phyloP scores from a whole-genome alignment of 2,329 filamentous ascomycete genomes.

The Parastagonospora nodorum region DNA sequence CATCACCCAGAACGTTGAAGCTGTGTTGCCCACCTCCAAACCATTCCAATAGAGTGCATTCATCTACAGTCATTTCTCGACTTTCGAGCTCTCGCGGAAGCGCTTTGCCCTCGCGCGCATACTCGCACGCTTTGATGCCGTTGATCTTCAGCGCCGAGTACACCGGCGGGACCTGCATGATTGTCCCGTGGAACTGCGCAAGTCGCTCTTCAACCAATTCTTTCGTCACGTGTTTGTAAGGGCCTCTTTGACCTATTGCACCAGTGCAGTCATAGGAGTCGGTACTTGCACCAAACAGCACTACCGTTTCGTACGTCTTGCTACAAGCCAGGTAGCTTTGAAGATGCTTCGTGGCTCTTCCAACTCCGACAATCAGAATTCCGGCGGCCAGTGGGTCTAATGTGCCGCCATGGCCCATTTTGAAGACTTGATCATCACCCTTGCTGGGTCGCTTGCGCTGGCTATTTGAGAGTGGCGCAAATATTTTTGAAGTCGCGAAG shows the following conservation, averaged over 20 bases:
- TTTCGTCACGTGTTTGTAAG: constrained; percentile 20
- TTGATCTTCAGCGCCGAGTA: constrained; percentile 40
- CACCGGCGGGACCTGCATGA: constrained; percentile 32
- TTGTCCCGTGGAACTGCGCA: constrained; percentile 23
- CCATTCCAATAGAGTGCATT: constrained; percentile 36
- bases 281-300: constrained; percentile 37
- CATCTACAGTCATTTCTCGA: constrained; percentile 34
- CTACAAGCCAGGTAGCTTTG: constrained; percentile 30
- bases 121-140: constrained; percentile 37
- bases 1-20: constrained; percentile 15
- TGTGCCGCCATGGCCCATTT: constrained; percentile 38
- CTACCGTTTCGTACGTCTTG: constrained; percentile 36
- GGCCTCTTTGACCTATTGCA: constrained; percentile 12
- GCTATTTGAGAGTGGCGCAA: constrained; percentile 16
- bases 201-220: constrained; percentile 25
- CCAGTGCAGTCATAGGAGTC: constrained; percentile 38
- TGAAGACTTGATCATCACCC: constrained; percentile 27
- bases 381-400: constrained; percentile 38
- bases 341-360: constrained; percentile 36
- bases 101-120: constrained; percentile 27
- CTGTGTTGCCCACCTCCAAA: constrained; percentile 22
- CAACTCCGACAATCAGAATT: constrained; percentile 38
- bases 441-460: constrained; percentile 30
- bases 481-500: constrained; percentile 23
- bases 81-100: constrained; percentile 31